Evolutionary conservation across 2,329 filamentous ascomycete species (phyloP).

Genomic region (Diplodia intermedia): DNA sequence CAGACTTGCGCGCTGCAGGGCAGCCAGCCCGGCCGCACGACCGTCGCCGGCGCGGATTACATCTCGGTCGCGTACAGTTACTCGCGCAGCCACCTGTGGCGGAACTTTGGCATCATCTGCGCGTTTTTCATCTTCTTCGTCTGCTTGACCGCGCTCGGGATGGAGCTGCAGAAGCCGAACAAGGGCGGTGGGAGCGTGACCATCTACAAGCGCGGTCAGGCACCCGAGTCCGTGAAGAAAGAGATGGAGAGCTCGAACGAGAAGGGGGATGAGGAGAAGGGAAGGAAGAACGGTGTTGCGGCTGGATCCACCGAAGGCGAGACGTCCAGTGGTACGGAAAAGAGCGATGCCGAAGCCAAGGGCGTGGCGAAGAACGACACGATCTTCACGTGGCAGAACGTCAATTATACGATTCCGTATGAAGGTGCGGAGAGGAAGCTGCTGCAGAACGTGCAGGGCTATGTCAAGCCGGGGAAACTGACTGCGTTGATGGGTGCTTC

Average conservation of each 20-base stretch:
- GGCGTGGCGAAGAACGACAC: conserved; percentile 67
- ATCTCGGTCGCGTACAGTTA: conserved; percentile 64
- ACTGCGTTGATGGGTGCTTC: conserved; percentile 84
- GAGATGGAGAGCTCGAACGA: conserved; percentile 61
- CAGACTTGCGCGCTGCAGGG: conserved; percentile 68
- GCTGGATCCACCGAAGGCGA: conserved; percentile 34
- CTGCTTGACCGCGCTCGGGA: conserved; percentile 52
- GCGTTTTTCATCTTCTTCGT: conserved; percentile 60
- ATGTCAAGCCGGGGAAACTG: conserved; percentile 76
- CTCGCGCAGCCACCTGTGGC: conserved; percentile 65
- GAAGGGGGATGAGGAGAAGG: conserved; percentile 60
- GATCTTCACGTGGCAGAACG: conserved; percentile 79
- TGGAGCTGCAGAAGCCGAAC: conserved; percentile 63
- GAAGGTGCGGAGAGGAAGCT: conserved; percentile 55
- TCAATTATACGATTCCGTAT: conserved; percentile 75
- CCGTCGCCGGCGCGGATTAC: conserved; percentile 63
- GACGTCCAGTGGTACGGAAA: conserved; percentile 36
- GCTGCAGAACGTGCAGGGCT: conserved; percentile 70
- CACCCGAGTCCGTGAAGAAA: conserved; percentile 64
- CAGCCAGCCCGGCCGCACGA: conserved; percentile 58
- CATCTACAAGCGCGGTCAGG: conserved; percentile 68
- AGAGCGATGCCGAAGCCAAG: conserved; percentile 47
- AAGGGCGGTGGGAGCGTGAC: conserved; percentile 66
- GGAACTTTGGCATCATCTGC: conserved; percentile 62
- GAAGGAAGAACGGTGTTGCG: conserved; percentile 38